Evolutionary conservation across 306 rosid genomes (phyloP).

Genomic region (Notholithocarpus densiflorus): DNA sequence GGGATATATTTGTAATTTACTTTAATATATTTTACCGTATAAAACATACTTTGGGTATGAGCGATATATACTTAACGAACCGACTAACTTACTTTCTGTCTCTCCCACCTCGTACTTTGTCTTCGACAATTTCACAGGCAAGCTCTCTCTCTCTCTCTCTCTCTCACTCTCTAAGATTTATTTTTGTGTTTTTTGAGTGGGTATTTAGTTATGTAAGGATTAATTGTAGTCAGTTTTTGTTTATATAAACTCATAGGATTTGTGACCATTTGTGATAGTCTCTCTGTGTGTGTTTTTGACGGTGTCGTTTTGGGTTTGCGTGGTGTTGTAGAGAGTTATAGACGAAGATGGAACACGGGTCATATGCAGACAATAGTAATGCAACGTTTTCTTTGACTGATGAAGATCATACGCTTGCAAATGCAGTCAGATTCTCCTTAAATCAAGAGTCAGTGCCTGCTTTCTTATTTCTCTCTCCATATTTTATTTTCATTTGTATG

Average conservation of each 20-base stretch:
- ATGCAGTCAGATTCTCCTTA: slow-evolving; percentile 58
- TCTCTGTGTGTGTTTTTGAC: background rate
- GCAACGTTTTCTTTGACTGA: slow-evolving; percentile 64
- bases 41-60: background rate
- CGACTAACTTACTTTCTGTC: background rate
- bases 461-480: background rate
- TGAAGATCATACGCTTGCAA: slow-evolving; percentile 81
- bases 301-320: background rate
- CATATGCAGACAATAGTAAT: slow-evolving; percentile 49
- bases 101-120: no score
- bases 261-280: background rate
- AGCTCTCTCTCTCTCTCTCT: background rate
- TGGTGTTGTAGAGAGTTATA: background rate
- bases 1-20: no score
- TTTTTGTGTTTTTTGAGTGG: no score
- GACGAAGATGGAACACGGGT: slow-evolving; percentile 60
- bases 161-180: background rate
- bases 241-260: background rate
- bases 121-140: background rate
- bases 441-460: slow-evolving; percentile 65
- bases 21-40: no score
- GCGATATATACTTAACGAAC: background rate
- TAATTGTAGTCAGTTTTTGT: background rate
- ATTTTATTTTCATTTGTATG: background rate
- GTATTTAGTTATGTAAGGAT: background rate